Evolutionary conservation across 345 rosid genomes (phyloP), one percentile per base, ranked within the genome.

Genomic region (Murraya koenigii): DNA sequence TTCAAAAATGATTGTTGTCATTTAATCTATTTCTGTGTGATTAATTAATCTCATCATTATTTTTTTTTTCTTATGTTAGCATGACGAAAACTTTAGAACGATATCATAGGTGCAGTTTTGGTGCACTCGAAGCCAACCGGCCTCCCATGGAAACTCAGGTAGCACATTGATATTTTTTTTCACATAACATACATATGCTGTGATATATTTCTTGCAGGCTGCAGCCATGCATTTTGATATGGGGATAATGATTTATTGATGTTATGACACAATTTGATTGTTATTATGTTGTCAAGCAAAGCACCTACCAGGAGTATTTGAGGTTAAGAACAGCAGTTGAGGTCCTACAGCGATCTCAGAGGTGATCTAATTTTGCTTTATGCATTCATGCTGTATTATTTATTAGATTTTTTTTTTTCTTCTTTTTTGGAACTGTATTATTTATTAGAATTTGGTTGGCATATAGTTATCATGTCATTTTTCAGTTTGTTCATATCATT

Each of bases 251-350:
- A 44, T 44, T 44, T 44, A 44, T 3, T 13, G 17, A 13, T 44
- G 49, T 44, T 3, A 44, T 44, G 49, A 44, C 49, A 11, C 49
- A 44, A 44, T 13, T 44, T 52, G 22, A 52, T 52, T 52, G 15
- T 13, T 44, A 11, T 52, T 52, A 52, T 52, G 7, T 17, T 52
- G 56, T 36, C 30, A 55, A 79, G 75, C 90, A 89, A 90, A 74
- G 60, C 77, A 88, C 72, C 79, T 88, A 91, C 78, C 87, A 88
- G 77, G 93, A 91, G 62, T 91, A 84, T 74, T 75, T 88, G 83
- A 88, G 82, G 86, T 85, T 91, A 2, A 86, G 85, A 82, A 84
- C 89, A 68, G 83, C 85, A 26, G 89, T 83, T 32, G 93, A 89
- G 74, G 77, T 77, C 71, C 85, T 91, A 7, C 95, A 91, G 68